Conservation (phyloP, 1,284 basidiomycete species). For the Austropuccinia psidii region DNA sequence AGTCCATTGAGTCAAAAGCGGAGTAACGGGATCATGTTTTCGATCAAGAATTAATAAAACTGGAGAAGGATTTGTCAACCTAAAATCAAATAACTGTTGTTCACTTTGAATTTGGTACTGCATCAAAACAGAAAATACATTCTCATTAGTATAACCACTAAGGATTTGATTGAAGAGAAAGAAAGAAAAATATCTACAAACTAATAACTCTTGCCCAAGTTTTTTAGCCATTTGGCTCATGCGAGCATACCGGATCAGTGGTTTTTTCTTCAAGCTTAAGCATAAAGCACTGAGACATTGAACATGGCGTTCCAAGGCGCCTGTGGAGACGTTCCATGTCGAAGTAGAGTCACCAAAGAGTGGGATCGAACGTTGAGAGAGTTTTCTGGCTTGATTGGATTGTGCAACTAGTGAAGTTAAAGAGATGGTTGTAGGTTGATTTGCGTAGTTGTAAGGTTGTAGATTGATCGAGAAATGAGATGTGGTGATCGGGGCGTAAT, state of each 20-base stretch:
- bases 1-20: conserved; percentile 96
- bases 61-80: conserved; percentile 53
- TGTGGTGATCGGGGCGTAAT: conserved; percentile 79
- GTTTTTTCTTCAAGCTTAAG: conserved; percentile 91
- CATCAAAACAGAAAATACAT: conserved; percentile 57
- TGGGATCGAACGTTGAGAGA: conserved; percentile 55
- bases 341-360: conserved; percentile 42
- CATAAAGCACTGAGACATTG: conserved; percentile 79
- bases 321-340: conserved; percentile 47
- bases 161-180: conserved; percentile 62
- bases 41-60: conserved; percentile 63
- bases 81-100: conserved; percentile 53
- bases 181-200: conserved; percentile 47
- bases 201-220: conserved; percentile 75
- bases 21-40: conserved; percentile 94
- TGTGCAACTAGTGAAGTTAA: conserved; percentile 40
- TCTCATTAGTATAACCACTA: conserved; percentile 63
- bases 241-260: conserved; percentile 81
- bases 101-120: conserved; percentile 49
- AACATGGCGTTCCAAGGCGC: conserved; percentile 69
- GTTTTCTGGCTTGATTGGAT: conserved; percentile 58
- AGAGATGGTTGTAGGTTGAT: conserved; percentile 48
- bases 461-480: conserved; percentile 73
- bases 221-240: conserved; percentile 88
- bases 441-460: conserved; percentile 41